These are phyloP conservation scores for Alternaria ethzedia DNA, from an alignment of 2,329 filamentous ascomycete species.

Conservation along the genomic window DNA sequence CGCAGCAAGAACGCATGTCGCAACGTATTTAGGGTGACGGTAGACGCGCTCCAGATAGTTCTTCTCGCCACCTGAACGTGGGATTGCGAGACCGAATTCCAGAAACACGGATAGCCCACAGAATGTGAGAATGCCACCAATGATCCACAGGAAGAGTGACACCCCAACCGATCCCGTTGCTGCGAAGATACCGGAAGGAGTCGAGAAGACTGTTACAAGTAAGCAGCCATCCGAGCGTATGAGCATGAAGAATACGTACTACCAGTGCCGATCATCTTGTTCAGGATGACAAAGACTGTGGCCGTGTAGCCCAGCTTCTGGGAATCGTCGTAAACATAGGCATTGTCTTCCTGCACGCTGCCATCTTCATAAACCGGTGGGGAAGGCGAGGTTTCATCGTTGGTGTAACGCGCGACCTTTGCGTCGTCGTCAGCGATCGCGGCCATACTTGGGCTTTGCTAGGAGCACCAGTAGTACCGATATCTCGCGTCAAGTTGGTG, in stretches of 20 bases:
- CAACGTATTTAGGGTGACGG: slow-evolving; percentile 63
- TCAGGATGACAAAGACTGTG: slow-evolving; percentile 44
- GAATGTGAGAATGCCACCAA: slow-evolving; percentile 62
- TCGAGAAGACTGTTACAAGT: slow-evolving; percentile 56
- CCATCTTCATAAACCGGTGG: slow-evolving; percentile 28
- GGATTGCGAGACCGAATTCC: slow-evolving; percentile 68
- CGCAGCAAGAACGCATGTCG: slow-evolving; percentile 65
- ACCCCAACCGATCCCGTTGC: slow-evolving; percentile 63
- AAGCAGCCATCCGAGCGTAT: slow-evolving; percentile 8
- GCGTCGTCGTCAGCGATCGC: slow-evolving; percentile 26
- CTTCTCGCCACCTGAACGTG: slow-evolving; percentile 69
- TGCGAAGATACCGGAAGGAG: slow-evolving; percentile 63
- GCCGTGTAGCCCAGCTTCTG: slow-evolving; percentile 44
- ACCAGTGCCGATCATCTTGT: slow-evolving; percentile 41
- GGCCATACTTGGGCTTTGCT: slow-evolving; percentile 21
- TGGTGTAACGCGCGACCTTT: slow-evolving; percentile 23
- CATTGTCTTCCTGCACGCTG: slow-evolving; percentile 41
- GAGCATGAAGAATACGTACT: slow-evolving; percentile 21
- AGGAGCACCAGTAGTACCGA: background rate
- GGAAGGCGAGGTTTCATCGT: slow-evolving; percentile 18
- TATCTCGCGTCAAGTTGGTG: background rate
- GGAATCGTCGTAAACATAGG: slow-evolving; percentile 40
- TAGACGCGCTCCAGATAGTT: slow-evolving; percentile 71
- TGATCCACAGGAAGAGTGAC: slow-evolving; percentile 61
- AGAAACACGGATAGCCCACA: slow-evolving; percentile 67